Conservation (phyloP, 176 grass and related monocot genomes). For the Triticum monococcum region DNA sequence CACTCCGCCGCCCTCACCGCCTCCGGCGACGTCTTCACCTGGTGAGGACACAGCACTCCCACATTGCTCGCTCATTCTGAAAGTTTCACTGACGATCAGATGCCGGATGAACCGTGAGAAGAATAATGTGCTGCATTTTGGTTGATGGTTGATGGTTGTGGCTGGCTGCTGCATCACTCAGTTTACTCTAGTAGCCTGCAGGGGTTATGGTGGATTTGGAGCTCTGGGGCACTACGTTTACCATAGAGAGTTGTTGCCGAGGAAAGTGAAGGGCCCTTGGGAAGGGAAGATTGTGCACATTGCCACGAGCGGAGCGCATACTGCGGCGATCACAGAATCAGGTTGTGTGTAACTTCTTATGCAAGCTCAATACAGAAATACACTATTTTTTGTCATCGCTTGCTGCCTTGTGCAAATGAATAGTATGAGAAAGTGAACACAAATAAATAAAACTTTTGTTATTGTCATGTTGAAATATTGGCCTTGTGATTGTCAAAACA, state of each 20-base stretch:
- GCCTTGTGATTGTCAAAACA: background rate
- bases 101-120: background rate
- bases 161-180: slow-evolving; percentile 58
- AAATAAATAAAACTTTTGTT: background rate
- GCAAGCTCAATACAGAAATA: background rate
- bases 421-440: background rate
- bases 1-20: slow-evolving; percentile 77
- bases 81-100: background rate
- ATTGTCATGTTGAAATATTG: background rate
- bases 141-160: slow-evolving; percentile 11
- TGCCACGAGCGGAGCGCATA: slow-evolving; percentile 90
- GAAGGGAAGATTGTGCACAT: slow-evolving; percentile 69
- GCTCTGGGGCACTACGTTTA: slow-evolving; percentile 93
- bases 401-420: background rate
- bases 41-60: slow-evolving; percentile 51
- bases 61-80: slow-evolving; percentile 22
- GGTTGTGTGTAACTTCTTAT: slow-evolving; percentile 29
- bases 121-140: slow-evolving; percentile 9
- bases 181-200: slow-evolving; percentile 81
- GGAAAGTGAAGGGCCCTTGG: slow-evolving; percentile 73
- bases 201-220: slow-evolving; percentile 99
- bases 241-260: slow-evolving; percentile 78
- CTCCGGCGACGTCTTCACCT: slow-evolving; percentile 80
- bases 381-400: background rate
- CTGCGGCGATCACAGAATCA: slow-evolving; percentile 65